A percentile compares a stretch with the other conserved stretches of the same genome.
These are phyloP conservation scores for Sphagnum tenellum DNA, from an alignment of 225 moss, liverwort and hornwort species.

Conservation along the genomic window DNA sequence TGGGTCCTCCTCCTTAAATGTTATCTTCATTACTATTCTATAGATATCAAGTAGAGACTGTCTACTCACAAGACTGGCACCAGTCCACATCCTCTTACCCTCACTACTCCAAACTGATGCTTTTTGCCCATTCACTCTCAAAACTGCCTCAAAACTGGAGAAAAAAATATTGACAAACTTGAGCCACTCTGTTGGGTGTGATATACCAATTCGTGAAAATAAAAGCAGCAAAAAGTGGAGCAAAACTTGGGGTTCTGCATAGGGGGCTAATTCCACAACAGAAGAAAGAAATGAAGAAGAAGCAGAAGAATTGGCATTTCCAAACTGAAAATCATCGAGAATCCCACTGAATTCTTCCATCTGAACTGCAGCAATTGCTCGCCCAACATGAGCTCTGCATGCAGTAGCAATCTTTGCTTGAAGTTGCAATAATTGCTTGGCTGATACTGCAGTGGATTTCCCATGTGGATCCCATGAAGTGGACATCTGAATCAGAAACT, in stretches of 20 bases:
- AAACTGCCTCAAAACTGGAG: too few species aligned
- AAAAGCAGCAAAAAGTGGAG: slow-evolving; percentile 46
- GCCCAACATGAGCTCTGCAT: slow-evolving; percentile 37
- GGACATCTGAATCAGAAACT: slow-evolving; percentile 30
- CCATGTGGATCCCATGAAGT: slow-evolving; percentile 17
- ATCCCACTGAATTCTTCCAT: slow-evolving; percentile 3
- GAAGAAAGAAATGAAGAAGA: slow-evolving; percentile 55
- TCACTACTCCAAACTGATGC: too few species aligned
- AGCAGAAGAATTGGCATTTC: slow-evolving; percentile 16
- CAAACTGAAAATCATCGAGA: too few species aligned
- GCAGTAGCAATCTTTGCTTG: slow-evolving; percentile 25
- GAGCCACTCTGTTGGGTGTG: too few species aligned
- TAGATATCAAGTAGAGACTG: slow-evolving; percentile 40
- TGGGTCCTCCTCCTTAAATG: slow-evolving; percentile 34
- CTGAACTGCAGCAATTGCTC: slow-evolving; percentile 29
- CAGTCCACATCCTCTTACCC: too few species aligned
- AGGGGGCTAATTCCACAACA: slow-evolving; percentile 40
- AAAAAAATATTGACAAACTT: too few species aligned
- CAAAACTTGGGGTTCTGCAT: slow-evolving; percentile 37
- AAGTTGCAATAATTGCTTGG: slow-evolving; percentile 23
- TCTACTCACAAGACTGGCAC: slow-evolving; percentile 2
- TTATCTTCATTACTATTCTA: slow-evolving; percentile 40
- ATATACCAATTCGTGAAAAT: slow-evolving; percentile 15
- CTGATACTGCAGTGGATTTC: slow-evolving; percentile 16
- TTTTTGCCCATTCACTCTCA: too few species aligned